Percentiles rank a stretch among this genome's conserved stretches.
Conservation (phyloP, 129 eudicot species). For the Logfia minima region DNA sequence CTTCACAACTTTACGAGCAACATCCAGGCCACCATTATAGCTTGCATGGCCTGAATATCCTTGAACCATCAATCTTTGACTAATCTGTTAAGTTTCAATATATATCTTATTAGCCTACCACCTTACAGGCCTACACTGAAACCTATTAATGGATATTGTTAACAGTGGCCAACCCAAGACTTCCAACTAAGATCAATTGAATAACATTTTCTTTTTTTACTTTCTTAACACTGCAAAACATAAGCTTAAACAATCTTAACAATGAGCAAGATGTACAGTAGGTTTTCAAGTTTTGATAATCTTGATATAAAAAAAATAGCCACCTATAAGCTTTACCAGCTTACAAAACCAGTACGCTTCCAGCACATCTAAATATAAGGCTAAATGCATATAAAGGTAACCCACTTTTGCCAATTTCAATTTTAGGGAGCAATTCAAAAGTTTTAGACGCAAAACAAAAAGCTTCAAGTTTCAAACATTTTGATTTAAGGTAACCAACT, state of each 20-base stretch:
- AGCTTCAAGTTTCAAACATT: not conserved
- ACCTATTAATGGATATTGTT: not conserved
- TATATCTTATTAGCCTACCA: conserved; percentile 11
- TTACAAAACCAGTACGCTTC: too few species aligned
- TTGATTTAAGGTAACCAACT: not conserved
- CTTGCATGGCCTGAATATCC: conserved; percentile 95
- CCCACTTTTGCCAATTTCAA: not conserved
- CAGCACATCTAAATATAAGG: not conserved
- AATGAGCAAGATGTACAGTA: too few species aligned
- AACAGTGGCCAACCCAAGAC: not conserved
- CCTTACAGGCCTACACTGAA: not conserved
- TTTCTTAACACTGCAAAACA: not conserved
- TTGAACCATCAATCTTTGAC: conserved; percentile 98
- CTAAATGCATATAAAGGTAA: not conserved
- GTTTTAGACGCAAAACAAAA: not conserved
- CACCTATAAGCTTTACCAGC: too few species aligned
- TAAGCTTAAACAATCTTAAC: not conserved
- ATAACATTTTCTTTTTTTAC: not conserved
- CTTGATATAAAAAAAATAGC: too few species aligned
- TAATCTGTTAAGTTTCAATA: conserved; percentile 51
- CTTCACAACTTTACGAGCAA: conserved; percentile 76
- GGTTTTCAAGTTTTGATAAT: too few species aligned
- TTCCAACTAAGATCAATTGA: not conserved
- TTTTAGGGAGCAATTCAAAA: not conserved
- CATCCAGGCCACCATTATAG: conserved; percentile 92